These are phyloP conservation scores for Sorghum bicolor DNA, from an alignment of 176 grass and related monocot genomes.

Conservation along the genomic window Sorghum_bicolor_NCBIv3 NC_012879.2:8328501-8329000, in stretches of 20 bases:
- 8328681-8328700: conserved; percentile 93
- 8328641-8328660: conserved; percentile 98
- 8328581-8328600: conserved; percentile 59
- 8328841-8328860: conserved; percentile 96
- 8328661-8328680: conserved; percentile 98
- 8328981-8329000: conserved; percentile 9
- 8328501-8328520: conserved; percentile 79
- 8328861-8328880: conserved; percentile 99
- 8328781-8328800: conserved; percentile 3
- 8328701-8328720: conserved; percentile 99
- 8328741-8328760: neutral
- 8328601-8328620: conserved; percentile 97
- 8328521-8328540: conserved; percentile 18
- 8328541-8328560: conserved; percentile 8
- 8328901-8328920: conserved; percentile 98
- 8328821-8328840: conserved; percentile 20
- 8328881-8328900: conserved; percentile 97
- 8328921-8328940: conserved; percentile 91
- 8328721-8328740: conserved; percentile 94
- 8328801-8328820: conserved; percentile 14
- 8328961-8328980: conserved; percentile 36
- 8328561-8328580: conserved; percentile 4
- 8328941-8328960: conserved; percentile 91
- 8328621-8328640: conserved; percentile 98
- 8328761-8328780: too few relatives aligned